Base-by-base conservation (phyloP, 345 rosid genomes). In the Toxicodendron radicans region DNA sequence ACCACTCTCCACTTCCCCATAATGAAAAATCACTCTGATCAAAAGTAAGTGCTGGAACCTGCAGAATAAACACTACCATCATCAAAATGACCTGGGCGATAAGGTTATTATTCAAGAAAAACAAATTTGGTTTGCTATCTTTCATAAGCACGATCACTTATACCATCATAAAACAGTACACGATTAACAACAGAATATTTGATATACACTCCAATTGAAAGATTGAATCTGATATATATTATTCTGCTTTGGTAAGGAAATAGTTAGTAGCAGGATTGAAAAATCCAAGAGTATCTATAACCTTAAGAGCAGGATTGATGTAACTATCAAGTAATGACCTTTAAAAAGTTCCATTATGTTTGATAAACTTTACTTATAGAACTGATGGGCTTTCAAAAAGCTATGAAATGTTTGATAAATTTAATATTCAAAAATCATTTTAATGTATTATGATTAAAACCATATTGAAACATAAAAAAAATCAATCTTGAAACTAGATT, bases 1-100 rank as follows among this genome's bases (percentile, higher is more conserved):
- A 92, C 99, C 97, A 91, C 66, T 92, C 97, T 68, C 97, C 97
- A 84, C 97, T 95, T 80, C 97, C 97, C 97, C 95, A 92, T 30
- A 92, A 72, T 45, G 96, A 91, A 77, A 87, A 89, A 80, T 80
- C 79, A 57, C 73, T 76, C 51, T 81, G 84, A 41, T 87, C 83
- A 43, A 90, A 67, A 74, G 83, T 63, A 65, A 88, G 82, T 33
- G 90, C 89, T 18, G 99, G 97, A 54, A 82, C 82, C 95, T 95
- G 83, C 73, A 75, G 51, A 66, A 35, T 33, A 49, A 33, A 66
- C 51, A 20, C 32, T 59, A 67, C 35, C 30, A 35, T 24, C 68
- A 78, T 64, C 33, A 65, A 17, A 59, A 8, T 1, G 9, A 64
- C 17, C 16, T 38, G 3, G 35, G 46, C 14, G 24, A 41, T 35